Conservation (phyloP, 1,284 basidiomycete species). For the Malassezia caprae region DNA sequence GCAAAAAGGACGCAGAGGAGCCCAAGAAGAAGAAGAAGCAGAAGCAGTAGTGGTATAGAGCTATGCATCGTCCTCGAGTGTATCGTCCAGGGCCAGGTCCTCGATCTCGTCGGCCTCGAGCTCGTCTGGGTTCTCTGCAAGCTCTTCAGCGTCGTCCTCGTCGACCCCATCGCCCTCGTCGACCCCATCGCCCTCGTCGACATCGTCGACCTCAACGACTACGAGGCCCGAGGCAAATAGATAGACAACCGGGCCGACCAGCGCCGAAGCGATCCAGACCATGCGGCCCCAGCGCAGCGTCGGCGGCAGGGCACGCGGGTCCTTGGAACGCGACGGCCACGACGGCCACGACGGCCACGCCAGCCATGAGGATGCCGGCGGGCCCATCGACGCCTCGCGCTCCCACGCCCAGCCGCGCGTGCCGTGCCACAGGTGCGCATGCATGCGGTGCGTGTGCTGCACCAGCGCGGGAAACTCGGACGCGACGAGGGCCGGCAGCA, state of each 20-base stretch:
- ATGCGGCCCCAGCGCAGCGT: conserved; percentile 24
- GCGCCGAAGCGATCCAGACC: conserved; percentile 27
- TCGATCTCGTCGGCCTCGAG: not conserved
- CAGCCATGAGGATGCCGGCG: not conserved
- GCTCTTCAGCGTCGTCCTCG: conserved; percentile 4
- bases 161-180: conserved; percentile 4
- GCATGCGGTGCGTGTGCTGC: conserved; percentile 13
- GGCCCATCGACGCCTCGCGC: conserved; percentile 2
- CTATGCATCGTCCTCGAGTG: not conserved
- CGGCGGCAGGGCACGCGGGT: not conserved
- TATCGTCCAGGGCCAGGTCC: not conserved
- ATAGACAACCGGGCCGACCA: conserved; percentile 30
- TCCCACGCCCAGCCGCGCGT: conserved; percentile 7
- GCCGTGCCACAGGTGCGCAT: conserved; percentile 16
- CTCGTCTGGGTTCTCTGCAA: not conserved
- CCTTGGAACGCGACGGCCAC: not conserved
- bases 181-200: not conserved
- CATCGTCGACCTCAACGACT: conserved; percentile 23
- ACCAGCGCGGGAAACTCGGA: conserved; percentile 19
- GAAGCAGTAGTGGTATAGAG: conserved; percentile 11
- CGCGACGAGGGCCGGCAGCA: conserved; percentile 17
- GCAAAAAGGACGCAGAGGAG: conserved; percentile 22
- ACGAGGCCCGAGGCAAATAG: conserved; percentile 36
- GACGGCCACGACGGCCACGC: conserved; percentile 3
- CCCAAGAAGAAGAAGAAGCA: conserved; percentile 6